Conservation (phyloP, 2,329 filamentous ascomycete genomes). For the Claviceps capensis region DNA sequence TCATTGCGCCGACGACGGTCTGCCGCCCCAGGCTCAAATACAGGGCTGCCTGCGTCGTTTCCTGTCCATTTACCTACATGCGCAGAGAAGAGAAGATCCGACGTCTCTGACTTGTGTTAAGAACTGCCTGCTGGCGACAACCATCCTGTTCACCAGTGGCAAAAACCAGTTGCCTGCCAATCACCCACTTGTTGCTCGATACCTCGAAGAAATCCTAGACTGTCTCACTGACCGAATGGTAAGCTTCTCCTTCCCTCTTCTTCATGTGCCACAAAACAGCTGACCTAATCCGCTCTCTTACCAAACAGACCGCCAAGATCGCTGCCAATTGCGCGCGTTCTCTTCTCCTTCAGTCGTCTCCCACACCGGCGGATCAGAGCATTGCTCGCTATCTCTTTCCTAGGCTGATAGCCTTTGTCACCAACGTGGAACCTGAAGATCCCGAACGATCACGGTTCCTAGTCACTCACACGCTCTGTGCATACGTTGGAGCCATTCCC, state of each 20-base stretch:
- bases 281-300: not conserved
- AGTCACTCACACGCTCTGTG: conserved; percentile 60
- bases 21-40: conserved; percentile 52
- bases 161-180: conserved; percentile 58
- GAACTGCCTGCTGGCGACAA: conserved; percentile 78
- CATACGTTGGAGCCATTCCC: conserved; percentile 45
- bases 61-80: conserved; percentile 62
- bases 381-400: conserved; percentile 65
- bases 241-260: conserved; percentile 13
- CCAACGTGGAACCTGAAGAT: conserved; percentile 58
- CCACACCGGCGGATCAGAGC: conserved; percentile 53
- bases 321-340: conserved; percentile 83
- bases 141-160: conserved; percentile 75
- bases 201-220: conserved; percentile 70
- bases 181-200: conserved; percentile 61
- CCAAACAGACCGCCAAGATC: conserved; percentile 60
- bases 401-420: conserved; percentile 61
- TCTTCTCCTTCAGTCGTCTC: conserved; percentile 53
- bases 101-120: conserved; percentile 79
- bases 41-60: conserved; percentile 74
- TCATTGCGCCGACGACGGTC: conserved; percentile 24
- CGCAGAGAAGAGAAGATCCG: conserved; percentile 60
- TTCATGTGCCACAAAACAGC: not conserved
- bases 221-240: conserved; percentile 69
- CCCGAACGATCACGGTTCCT: conserved; percentile 61